Percentiles rank a stretch among this genome's conserved stretches.
Evolutionary conservation across 148 eudicot species (phyloP).

Genomic region (Fagopyrum homotropicum): DNA sequence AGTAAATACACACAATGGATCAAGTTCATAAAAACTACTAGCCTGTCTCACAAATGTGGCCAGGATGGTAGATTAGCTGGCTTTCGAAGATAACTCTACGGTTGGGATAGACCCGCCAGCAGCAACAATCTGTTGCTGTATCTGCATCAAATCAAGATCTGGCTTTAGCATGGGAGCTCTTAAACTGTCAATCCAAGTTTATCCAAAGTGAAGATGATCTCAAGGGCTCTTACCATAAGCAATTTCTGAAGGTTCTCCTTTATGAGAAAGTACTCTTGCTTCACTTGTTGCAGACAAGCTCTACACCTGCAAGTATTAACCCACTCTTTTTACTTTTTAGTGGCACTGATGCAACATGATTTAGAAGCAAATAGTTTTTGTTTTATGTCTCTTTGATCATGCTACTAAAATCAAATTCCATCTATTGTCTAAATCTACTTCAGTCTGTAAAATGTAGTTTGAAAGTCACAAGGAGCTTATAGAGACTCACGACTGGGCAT

Average conservation of each 20-base stretch:
- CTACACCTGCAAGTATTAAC: constrained; percentile 5
- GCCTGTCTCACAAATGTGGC: not conserved
- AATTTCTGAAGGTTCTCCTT: constrained; percentile 11
- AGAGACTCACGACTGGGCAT: constrained; percentile 39
- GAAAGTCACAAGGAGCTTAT: not conserved
- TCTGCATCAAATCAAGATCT: not conserved
- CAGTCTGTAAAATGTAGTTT: not conserved
- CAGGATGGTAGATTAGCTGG: constrained; percentile 4
- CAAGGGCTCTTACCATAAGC: constrained; percentile 7
- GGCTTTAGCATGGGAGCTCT: not conserved
- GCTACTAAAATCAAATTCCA: not conserved
- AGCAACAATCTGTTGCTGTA: constrained; percentile 14
- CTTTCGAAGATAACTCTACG: not conserved
- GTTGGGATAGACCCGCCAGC: constrained; percentile 14
- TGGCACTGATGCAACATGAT: no score
- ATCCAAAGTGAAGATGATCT: not conserved
- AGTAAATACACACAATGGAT: not conserved
- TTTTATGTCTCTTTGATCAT: not conserved
- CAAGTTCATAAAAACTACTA: not conserved
- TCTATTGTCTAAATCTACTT: not conserved
- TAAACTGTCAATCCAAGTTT: not conserved
- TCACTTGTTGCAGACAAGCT: constrained; percentile 15
- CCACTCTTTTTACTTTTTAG: no score
- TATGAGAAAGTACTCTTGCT: constrained; percentile 10
- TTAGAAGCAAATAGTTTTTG: no score